Evolutionary conservation across 176 grass and related monocot genomes (phyloP), one percentile per base, ranked within the genome.

Genomic region (Saccharum spontaneum): DNA sequence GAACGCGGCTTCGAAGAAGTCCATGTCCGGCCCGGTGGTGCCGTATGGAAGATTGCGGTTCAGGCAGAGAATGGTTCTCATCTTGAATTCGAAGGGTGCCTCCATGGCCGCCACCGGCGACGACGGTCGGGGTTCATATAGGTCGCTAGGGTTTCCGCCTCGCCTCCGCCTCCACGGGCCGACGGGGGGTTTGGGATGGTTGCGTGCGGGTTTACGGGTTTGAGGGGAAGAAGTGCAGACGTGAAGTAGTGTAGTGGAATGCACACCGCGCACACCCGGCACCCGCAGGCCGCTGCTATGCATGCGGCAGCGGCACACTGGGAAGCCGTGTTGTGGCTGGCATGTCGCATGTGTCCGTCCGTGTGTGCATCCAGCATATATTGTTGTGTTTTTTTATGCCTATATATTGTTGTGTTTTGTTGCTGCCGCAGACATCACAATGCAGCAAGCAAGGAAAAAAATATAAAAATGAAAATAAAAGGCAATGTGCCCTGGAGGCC

Each of bases 1-100:
- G 85, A 79, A 41, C 44, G 69, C 85, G 34, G 85, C 85, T 7
- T 87, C 78, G 70, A 87, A 87, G 78, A 81, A 87, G n/a, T 80
- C 69, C 44, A 39, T 44, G 70, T 18, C 60, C 61, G 70, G 78
- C 12, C 60, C 73, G 34, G 38, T 39, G 17, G 33, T 52, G 14
- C 71, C 60, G 61, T 82, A 87, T 45, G 78, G 61, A 24, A 87
- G 85, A 4, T 26, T 13, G 44, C 77, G 34, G 44, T 16, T 50
- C 60, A 41, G 54, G 75, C 34, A 6, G 36, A 87, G 78, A 22
- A 64, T 37, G 45, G 16, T 30, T 36, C 69, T 24, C 22, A 67
- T 57, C 61, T 64, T 22, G 71, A 87, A 49, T 4, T 75, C 60
- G 49, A 87, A 81, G 12, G 70, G 20, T 13, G 34, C 24, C 23